Evolutionary conservation across 495 filamentous ascomycete genomes (phyloP), one percentile per base, ranked within the genome.

Genomic region (Trichoderma virens): DNA sequence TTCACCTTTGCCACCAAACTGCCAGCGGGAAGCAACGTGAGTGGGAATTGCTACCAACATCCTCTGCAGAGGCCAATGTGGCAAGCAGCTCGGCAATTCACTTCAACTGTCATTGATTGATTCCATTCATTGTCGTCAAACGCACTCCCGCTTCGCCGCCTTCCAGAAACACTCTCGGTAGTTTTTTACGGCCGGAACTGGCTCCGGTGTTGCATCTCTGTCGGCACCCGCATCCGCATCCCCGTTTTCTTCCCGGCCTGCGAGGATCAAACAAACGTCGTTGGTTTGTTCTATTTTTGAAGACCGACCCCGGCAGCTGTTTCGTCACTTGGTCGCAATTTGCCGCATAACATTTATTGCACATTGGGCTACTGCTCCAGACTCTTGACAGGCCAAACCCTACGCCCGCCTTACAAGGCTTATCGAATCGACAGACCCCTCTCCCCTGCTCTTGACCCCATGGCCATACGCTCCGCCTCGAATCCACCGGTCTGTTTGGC

Each of bases 241-340:
- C 25, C 51, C 51, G 51, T 56, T 30, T 56, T 56, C 51, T 30
- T 13, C 51, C 51, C 51, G 51, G 25, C 25, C 51, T 56, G 51
- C 25, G 20, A 13, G 7, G 1, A 28, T 56, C 51, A 56, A 56
- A 28, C 51, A 56, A 56, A 28, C 27, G 51, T 28, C 2, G 25
- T 56, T 30, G 23, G 23, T 9, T 28, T 30, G 51, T 56, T 30
- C 51, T 56, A 56, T 56, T 56, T 56, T 56, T 30, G 51, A 56
- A 56, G n/a, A n/a, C n/a, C n/a, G n/a, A 27, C 25, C 51, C 41
- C 18, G 41, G 41, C 51, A 31, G 51, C 3, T 25, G 18, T 3
- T 56, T 30, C 23, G 25, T 56, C 51, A 56, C 13, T 28, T 56
- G 51, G 51, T 9, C 51, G 51, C 23, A 56, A 13, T 30, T n/a